Base-by-base conservation (phyloP, 176 grass and related monocot species). In the Themeda triandra region DNA sequence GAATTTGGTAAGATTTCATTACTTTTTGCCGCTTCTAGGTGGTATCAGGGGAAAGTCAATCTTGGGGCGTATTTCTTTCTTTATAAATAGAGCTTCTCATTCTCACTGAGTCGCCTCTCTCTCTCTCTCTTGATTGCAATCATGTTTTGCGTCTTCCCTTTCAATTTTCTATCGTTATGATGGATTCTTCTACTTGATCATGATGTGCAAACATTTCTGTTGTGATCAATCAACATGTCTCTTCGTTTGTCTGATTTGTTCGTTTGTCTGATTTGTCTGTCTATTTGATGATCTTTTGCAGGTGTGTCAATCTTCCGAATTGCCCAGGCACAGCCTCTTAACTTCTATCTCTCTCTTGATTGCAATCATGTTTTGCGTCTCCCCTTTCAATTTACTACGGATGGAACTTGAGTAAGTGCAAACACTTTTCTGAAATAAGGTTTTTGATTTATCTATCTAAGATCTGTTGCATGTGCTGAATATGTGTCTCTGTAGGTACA, bases 321-420 rank as follows among this genome's bases (percentile, higher is more conserved):
- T 95, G 75, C 92, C 95, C n/a, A 93, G 95, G 83, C 85, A 98
- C 33, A n/a, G n/a, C n/a, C n/a, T n/a, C 80, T 98, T 79, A 98
- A 98, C 77, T 98, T 98, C n/a, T n/a, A n/a, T n/a, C n/a, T n/a
- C n/a, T n/a, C n/a, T n/a, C n/a, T n/a, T n/a, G n/a, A n/a, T n/a
- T n/a, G n/a, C n/a, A n/a, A n/a, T n/a, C n/a, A n/a, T n/a, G n/a
- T n/a, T n/a, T n/a, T n/a, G n/a, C n/a, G n/a, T n/a, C n/a, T n/a
- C n/a, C n/a, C n/a, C n/a, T n/a, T n/a, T n/a, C n/a, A n/a, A n/a
- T n/a, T n/a, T n/a, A n/a, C n/a, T n/a, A n/a, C n/a, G n/a, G n/a
- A n/a, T n/a, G n/a, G n/a, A n/a, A n/a, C n/a, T n/a, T n/a, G n/a
- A n/a, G n/a, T n/a, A n/a, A n/a, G n/a, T n/a, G n/a, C n/a, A n/a